These are phyloP conservation scores for Cutaneotrichosporon daszewskae DNA, from an alignment of 1,284 basidiomycete genomes.

Conservation along the genomic window DNA sequence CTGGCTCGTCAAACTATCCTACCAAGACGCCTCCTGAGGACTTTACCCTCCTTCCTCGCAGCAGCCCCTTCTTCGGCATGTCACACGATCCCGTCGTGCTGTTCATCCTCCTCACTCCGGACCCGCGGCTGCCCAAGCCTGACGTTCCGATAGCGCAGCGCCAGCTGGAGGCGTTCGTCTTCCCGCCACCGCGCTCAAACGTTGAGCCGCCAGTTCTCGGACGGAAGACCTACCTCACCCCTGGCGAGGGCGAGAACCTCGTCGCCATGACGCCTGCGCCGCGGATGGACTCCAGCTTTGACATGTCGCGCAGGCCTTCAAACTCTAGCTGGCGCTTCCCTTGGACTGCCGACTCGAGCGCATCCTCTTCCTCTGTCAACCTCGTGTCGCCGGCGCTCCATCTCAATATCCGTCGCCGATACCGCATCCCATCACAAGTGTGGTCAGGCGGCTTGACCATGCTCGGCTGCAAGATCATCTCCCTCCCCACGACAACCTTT, in stretches of 20 bases:
- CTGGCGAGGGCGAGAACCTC: slow-evolving; percentile 39
- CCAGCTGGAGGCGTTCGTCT: slow-evolving; percentile 47
- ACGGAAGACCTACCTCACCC: slow-evolving; percentile 39
- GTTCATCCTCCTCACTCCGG: slow-evolving; percentile 48
- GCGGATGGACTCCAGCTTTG: background rate
- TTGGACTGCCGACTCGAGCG: slow-evolving; percentile 27
- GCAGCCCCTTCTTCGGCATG: slow-evolving; percentile 65
- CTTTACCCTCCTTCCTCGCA: slow-evolving; percentile 66
- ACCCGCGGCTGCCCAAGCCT: slow-evolving; percentile 32
- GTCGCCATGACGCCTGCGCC: slow-evolving; percentile 1
- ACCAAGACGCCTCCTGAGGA: slow-evolving; percentile 65
- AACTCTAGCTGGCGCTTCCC: slow-evolving; percentile 38
- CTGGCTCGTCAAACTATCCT: slow-evolving; percentile 59
- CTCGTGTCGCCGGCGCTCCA: background rate
- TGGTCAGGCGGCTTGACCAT: slow-evolving; percentile 41
- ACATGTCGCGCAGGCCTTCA: slow-evolving; percentile 1
- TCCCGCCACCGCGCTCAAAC: slow-evolving; percentile 47
- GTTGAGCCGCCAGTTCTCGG: slow-evolving; percentile 36
- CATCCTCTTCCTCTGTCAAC: background rate
- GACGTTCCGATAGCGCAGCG: slow-evolving; percentile 33
- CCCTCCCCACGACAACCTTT: slow-evolving; percentile 39
- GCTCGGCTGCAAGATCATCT: slow-evolving; percentile 37
- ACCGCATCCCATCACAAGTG: slow-evolving; percentile 36
- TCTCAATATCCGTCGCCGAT: slow-evolving; percentile 21
- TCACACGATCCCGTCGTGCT: slow-evolving; percentile 67